Base-by-base conservation (phyloP, 306 rosid species). In the Cucumis sativus region DNA sequence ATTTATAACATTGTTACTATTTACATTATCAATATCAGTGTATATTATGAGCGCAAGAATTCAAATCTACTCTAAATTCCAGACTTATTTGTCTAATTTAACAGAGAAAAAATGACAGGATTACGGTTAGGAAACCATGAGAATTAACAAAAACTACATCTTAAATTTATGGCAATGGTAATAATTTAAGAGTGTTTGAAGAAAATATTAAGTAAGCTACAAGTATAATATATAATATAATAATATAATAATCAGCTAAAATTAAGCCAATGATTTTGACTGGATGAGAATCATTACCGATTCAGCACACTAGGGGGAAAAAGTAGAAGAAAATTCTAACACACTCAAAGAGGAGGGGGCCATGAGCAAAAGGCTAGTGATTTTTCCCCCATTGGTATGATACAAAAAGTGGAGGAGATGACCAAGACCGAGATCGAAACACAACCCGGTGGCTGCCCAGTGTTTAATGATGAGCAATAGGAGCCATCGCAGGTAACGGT, bases 261-360 rank as follows among this genome's bases (percentile, higher is more conserved):
- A 57, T 57, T 56, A 33, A 56, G 66, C 66, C 78, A 35, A 18
- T 30, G 64, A 55, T 74, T 52, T 71, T 71, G 76, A 71, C 23
- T 71, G 25, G 40, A 70, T 41, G 77, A 54, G 77, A 74, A 74
- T 91, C 93, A 87, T 79, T 82, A 68, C 84, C 85, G 86, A 82
- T 78, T 79, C 85, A 78, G 79, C 94, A 89, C 91, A 88, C 96
- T 87, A 71, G 10, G 57, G 57, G 18, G 3, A 61, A 56, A 79
- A 20, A 70, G 30, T 80, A 55, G 73, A n/a, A 49, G 54, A 35
- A 79, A 78, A 84, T 85, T 58, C 59, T 71, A 79, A 83, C 74
- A 88, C 64, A 80, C 85, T 83, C 45, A 4, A 14, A 51, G 17
- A 20, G 37, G 37, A 55, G 30, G 45, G 23, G 55, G 35, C 35